Evolutionary conservation across 2,329 filamentous ascomycete species (phyloP).

Genomic region (Hypoxylon sp.): DNA sequence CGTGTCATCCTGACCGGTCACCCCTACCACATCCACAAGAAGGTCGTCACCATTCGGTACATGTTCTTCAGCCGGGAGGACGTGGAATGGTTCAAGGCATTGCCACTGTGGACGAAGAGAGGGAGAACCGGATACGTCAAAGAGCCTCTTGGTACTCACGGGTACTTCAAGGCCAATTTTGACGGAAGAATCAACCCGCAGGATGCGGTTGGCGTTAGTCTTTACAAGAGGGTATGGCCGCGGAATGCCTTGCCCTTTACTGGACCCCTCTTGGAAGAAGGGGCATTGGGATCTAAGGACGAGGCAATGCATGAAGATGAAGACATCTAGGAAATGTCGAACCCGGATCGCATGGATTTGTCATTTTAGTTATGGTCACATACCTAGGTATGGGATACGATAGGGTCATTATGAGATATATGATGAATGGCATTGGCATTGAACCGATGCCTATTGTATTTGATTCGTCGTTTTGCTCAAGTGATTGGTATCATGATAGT

Average conservation of each 20-base stretch:
- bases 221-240: constrained; percentile 88
- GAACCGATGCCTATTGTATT: too few species aligned
- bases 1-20: constrained; percentile 93
- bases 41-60: constrained; percentile 94
- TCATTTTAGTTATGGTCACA: background rate
- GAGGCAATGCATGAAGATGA: constrained; percentile 54
- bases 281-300: constrained; percentile 33
- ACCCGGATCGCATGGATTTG: background rate
- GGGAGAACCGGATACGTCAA: constrained; percentile 92
- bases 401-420: constrained; percentile 21
- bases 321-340: too few species aligned
- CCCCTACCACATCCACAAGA: constrained; percentile 99
- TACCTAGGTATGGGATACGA: background rate
- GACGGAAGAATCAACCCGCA: constrained; percentile 96
- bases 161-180: constrained; percentile 99
- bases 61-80: constrained; percentile 99
- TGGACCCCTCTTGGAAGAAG: constrained; percentile 53
- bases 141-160: constrained; percentile 93
- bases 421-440: constrained; percentile 20
- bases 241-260: constrained; percentile 65
- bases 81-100: constrained; percentile 95
- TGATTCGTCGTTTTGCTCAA: background rate
- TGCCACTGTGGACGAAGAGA: constrained; percentile 92
- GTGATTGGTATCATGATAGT: constrained; percentile 18
- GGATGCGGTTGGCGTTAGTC: constrained; percentile 88